These are phyloP conservation scores for Zelopaecilomyces penicillatus DNA, from an alignment of 2,329 filamentous ascomycete genomes.

Conservation along the genomic window DNA sequence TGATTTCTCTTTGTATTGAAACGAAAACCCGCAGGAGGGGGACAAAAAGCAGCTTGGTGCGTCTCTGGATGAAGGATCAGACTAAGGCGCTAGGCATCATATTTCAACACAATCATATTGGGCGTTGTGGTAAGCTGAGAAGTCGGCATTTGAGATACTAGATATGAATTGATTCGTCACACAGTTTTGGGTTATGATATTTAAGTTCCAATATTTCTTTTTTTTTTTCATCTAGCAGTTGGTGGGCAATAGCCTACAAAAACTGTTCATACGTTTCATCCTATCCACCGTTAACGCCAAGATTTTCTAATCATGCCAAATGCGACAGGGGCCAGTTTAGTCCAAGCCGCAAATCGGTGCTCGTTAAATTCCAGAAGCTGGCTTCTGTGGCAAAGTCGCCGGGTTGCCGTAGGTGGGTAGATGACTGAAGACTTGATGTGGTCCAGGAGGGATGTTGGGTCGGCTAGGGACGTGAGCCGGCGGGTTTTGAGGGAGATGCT, in stretches of 20 bases:
- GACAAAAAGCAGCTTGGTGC: constrained; percentile 7
- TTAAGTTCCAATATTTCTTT: constrained; percentile 14
- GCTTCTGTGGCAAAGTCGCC: constrained; percentile 52
- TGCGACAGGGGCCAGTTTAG: constrained; percentile 21
- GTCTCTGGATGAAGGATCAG: constrained; percentile 15
- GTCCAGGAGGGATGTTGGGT: constrained; percentile 33
- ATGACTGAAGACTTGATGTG: constrained; percentile 41
- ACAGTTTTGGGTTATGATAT: constrained; percentile 6
- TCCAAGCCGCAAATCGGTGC: constrained; percentile 21
- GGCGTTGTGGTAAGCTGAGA: constrained; percentile 30
- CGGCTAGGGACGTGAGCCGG: constrained; percentile 38
- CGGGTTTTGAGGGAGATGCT: constrained; percentile 35
- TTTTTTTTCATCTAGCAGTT: constrained; percentile 24
- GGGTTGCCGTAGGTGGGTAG: constrained; percentile 51
- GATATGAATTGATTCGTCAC: constrained; percentile 27
- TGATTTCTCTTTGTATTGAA: neutral
- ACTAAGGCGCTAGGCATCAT: constrained; percentile 21
- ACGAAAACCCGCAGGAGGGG: neutral
- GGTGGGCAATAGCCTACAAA: constrained; percentile 13
- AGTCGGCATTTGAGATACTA: constrained; percentile 22
- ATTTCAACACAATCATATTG: constrained; percentile 16
- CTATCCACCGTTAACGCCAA: constrained; percentile 32
- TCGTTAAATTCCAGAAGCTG: constrained; percentile 39
- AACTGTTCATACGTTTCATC: constrained; percentile 22
- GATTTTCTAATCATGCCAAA: constrained; percentile 26